Conservation (phyloP, 805 yeast species). For the Kazachstania taianensis region DNA sequence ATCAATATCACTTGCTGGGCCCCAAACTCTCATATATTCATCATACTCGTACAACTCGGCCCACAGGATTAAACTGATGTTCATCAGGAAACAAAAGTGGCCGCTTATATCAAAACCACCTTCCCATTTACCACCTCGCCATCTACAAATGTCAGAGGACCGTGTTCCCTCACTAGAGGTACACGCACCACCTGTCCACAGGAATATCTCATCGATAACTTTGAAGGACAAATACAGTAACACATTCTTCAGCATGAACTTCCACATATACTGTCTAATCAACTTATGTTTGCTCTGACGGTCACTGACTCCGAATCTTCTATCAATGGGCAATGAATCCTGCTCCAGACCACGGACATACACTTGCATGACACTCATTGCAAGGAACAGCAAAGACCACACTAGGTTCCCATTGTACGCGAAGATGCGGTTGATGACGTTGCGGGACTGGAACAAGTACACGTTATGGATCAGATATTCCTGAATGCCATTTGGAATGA, state of each 20-base stretch:
- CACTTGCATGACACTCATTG: constrained; percentile 15
- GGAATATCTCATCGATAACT: constrained; percentile 27
- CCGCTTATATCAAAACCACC: constrained; percentile 47
- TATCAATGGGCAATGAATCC: constrained; percentile 11
- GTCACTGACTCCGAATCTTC: constrained; percentile 1
- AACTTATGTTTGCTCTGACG: background rate
- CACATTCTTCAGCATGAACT: constrained; percentile 19
- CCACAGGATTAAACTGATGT: constrained; percentile 35
- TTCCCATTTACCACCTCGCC: constrained; percentile 33
- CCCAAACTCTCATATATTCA: constrained; percentile 4
- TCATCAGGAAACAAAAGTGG: constrained; percentile 38
- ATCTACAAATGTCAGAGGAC: constrained; percentile 28
- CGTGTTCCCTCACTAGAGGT: constrained; percentile 11
- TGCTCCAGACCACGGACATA: constrained; percentile 6
- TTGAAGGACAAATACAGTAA: constrained; percentile 19
- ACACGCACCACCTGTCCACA: constrained; percentile 30
- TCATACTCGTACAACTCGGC: constrained; percentile 22
- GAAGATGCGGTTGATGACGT: constrained; percentile 26
- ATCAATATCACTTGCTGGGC: background rate
- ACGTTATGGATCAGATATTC: constrained; percentile 11
- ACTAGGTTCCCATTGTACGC: constrained; percentile 30
- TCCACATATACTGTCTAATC: constrained; percentile 12
- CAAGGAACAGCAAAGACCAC: constrained; percentile 20
- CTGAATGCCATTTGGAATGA: constrained; percentile 13
- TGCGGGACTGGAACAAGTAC: constrained; percentile 21